phyloP scores from a whole-genome alignment of 2,329 filamentous ascomycete genomes.

The Colletotrichum camelliae region DNA sequence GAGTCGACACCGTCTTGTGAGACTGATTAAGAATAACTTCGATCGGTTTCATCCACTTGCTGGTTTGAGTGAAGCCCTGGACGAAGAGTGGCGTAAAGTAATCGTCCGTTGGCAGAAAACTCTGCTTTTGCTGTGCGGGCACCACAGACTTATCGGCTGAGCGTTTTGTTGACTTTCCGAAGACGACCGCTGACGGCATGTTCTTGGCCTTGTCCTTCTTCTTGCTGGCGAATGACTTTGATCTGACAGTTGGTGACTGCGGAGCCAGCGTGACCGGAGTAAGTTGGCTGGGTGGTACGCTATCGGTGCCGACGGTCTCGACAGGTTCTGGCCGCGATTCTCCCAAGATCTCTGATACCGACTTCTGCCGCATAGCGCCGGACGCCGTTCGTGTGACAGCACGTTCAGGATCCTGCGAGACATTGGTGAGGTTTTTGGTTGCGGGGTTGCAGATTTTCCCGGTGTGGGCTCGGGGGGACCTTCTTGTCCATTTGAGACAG shows the following conservation, averaged over 20 bases:
- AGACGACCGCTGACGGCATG: constrained; percentile 77
- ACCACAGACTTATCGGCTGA: constrained; percentile 52
- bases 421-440: constrained; percentile 24
- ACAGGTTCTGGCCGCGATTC: constrained; percentile 44
- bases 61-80: constrained; percentile 59
- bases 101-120: constrained; percentile 58
- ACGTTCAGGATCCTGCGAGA: constrained; percentile 41
- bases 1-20: constrained; percentile 87
- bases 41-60: constrained; percentile 66
- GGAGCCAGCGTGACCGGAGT: constrained; percentile 49
- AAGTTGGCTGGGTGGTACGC: constrained; percentile 37
- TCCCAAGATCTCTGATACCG: constrained; percentile 74
- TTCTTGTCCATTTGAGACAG: not conserved
- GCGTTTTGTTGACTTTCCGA: constrained; percentile 69
- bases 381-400: constrained; percentile 75
- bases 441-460: constrained; percentile 16
- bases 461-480: not conserved
- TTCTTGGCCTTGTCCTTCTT: constrained; percentile 65
- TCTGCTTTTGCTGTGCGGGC: constrained; percentile 44
- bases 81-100: constrained; percentile 70
- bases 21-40: constrained; percentile 80
- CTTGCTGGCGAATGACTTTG: constrained; percentile 36
- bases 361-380: constrained; percentile 73
- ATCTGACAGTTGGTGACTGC: constrained; percentile 43
- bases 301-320: constrained; percentile 37